Percentiles rank a stretch among this genome's conserved stretches.
Conservation (phyloP, 2,329 filamentous ascomycete species). For the Paraphoma sp. region DNA sequence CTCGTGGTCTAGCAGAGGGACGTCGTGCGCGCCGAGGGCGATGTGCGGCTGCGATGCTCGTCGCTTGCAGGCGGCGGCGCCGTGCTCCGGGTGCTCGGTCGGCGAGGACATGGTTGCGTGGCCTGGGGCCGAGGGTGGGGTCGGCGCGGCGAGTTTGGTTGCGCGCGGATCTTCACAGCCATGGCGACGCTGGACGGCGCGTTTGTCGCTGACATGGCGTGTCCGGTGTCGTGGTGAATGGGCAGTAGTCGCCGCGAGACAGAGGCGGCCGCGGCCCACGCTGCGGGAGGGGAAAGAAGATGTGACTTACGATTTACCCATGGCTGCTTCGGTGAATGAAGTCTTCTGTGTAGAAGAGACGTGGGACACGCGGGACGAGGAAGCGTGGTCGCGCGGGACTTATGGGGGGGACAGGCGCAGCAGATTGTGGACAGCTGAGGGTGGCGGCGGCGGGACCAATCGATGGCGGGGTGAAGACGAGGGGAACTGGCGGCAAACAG, state of each 20-base stretch:
- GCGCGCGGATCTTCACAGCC: slow-evolving; percentile 4
- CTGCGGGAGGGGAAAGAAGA: slow-evolving; percentile 20
- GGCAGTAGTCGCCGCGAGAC: slow-evolving; percentile 22
- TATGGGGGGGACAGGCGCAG: slow-evolving; percentile 17
- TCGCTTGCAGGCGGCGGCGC: slow-evolving; percentile 7
- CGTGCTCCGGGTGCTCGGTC: slow-evolving; percentile 6
- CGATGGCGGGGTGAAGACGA: not conserved
- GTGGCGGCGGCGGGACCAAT: not conserved
- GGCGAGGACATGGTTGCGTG: slow-evolving; percentile 17
- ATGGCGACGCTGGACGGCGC: slow-evolving; percentile 11
- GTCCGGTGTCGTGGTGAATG: slow-evolving; percentile 18
- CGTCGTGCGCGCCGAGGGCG: slow-evolving; percentile 20
- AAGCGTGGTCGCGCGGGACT: slow-evolving; percentile 17
- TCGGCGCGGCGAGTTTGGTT: not conserved
- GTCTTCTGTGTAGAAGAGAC: not conserved
- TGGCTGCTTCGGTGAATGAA: slow-evolving; percentile 19
- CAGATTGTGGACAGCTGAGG: slow-evolving; percentile 2
- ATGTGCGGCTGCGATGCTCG: slow-evolving; percentile 13
- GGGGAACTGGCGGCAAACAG: not conserved
- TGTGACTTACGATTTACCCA: slow-evolving; percentile 53
- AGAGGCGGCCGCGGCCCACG: slow-evolving; percentile 14
- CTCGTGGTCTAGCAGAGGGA: slow-evolving; percentile 30
- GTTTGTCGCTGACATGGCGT: slow-evolving; percentile 6
- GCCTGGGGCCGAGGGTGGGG: slow-evolving; percentile 8
- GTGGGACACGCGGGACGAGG: slow-evolving; percentile 10